Conservation (phyloP, 2,329 filamentous ascomycete genomes). For the Sporothrix brasiliensis region DNA sequence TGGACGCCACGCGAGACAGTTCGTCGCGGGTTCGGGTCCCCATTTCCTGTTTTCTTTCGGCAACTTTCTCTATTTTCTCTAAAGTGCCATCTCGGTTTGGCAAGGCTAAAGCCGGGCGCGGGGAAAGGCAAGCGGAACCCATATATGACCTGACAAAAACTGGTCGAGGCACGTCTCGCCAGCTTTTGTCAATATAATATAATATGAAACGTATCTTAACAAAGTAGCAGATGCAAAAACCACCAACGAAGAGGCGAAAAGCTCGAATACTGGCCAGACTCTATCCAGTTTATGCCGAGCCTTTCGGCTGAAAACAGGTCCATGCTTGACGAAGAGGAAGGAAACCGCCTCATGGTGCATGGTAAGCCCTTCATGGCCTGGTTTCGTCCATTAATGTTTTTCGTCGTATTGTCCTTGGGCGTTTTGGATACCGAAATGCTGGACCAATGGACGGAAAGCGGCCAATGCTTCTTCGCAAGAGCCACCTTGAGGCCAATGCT, state of each 20-base stretch:
- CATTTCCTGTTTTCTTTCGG: not conserved
- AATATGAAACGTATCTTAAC: not conserved
- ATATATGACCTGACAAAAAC: not conserved
- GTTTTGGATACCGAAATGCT: not conserved
- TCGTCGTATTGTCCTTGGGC: not conserved
- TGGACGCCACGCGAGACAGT: not conserved
- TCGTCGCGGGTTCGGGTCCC: not conserved
- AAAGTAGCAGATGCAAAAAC: not conserved
- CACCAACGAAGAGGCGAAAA: not conserved
- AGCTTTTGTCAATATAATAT: not conserved
- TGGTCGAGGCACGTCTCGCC: not conserved
- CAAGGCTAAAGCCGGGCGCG: not conserved
- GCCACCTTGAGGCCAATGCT: not conserved
- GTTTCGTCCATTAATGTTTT: not conserved
- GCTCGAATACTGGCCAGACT: not conserved
- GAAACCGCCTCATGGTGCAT: not conserved
- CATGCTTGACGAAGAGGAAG: not conserved
- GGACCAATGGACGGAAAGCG: not conserved
- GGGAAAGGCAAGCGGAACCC: not conserved
- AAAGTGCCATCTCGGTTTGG: not conserved
- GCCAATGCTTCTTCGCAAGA: not conserved
- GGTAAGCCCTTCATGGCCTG: conserved; percentile 2
- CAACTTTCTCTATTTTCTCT: not conserved
- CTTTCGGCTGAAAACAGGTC: conserved; percentile 15
- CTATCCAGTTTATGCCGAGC: conserved; percentile 26